phyloP scores from a whole-genome alignment of 2,329 filamentous ascomycete genomes.

The Ophioceras dolichostomum region DNA sequence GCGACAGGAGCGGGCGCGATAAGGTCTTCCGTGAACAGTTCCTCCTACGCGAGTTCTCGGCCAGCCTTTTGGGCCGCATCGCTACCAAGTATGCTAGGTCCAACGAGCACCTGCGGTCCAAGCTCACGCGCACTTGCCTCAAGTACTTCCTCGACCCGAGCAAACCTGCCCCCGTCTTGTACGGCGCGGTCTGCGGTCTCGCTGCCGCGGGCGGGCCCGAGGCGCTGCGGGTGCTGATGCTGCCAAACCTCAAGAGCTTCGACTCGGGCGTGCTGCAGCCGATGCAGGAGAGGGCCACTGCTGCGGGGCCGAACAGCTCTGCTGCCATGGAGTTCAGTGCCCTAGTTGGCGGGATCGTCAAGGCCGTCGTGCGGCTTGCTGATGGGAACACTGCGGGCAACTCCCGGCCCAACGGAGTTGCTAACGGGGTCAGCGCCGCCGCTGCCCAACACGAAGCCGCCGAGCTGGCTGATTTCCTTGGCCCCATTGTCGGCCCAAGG shows the following conservation, averaged over 20 bases:
- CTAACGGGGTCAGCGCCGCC: constrained; percentile 25
- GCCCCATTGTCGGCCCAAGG: constrained; percentile 37
- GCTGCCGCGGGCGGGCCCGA: constrained; percentile 60
- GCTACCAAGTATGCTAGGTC: constrained; percentile 69
- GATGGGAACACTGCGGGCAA: constrained; percentile 13
- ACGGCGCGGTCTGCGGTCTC: constrained; percentile 75
- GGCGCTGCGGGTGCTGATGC: constrained; percentile 41
- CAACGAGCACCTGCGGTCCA: constrained; percentile 72
- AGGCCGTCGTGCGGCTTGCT: constrained; percentile 33
- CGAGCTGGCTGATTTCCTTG: constrained; percentile 41
- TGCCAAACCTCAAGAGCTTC: constrained; percentile 43
- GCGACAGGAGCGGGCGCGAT: constrained; percentile 36
- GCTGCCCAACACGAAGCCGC: constrained; percentile 23
- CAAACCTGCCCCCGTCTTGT: constrained; percentile 73
- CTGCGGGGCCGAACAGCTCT: neutral
- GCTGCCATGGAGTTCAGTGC: constrained; percentile 37
- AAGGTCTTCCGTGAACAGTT: constrained; percentile 51
- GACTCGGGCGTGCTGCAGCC: constrained; percentile 40
- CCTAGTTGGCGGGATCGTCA: constrained; percentile 42
- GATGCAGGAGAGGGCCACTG: constrained; percentile 31
- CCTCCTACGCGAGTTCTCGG: constrained; percentile 71
- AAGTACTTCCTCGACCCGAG: constrained; percentile 84
- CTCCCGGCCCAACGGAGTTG: constrained; percentile 23
- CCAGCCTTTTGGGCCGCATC: constrained; percentile 68
- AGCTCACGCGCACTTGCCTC: constrained; percentile 84